These are phyloP conservation scores for Hypomontagnella submonticulosa DNA, from an alignment of 495 filamentous ascomycete species.

Conservation along the genomic window DNA sequence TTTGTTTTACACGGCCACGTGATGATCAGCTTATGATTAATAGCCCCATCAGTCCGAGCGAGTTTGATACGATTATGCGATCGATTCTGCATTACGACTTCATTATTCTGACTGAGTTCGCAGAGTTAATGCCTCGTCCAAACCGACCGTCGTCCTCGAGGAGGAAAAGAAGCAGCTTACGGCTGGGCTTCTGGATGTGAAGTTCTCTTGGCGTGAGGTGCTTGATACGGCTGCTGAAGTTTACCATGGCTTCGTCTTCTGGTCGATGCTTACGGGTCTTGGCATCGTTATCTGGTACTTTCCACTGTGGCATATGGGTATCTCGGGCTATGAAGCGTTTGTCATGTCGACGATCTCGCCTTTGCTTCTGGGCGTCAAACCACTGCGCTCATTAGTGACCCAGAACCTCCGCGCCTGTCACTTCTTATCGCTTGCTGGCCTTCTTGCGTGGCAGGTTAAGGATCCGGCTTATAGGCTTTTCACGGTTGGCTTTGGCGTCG, in stretches of 20 bases:
- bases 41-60: conserved; percentile 40
- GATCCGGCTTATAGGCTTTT: conserved; percentile 83
- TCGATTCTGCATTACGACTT: neutral
- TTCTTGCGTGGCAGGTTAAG: conserved; percentile 81
- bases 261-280: conserved; percentile 91
- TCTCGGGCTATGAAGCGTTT: conserved; percentile 93
- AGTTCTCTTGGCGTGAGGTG: conserved; percentile 78
- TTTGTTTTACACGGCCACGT: conserved; percentile 1
- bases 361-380: conserved; percentile 76
- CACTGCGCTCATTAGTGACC: conserved; percentile 72
- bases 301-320: conserved; percentile 99
- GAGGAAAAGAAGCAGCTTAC: conserved; percentile 87
- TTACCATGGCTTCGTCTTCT: conserved; percentile 96
- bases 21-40: conserved; percentile 5
- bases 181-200: conserved; percentile 73
- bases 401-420: conserved; percentile 76
- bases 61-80: conserved; percentile 43
- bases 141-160: conserved; percentile 81
- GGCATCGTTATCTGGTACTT: conserved; percentile 96
- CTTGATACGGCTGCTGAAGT: conserved; percentile 88
- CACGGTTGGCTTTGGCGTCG: conserved; percentile 79
- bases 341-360: conserved; percentile 88
- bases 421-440: conserved; percentile 77
- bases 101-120: conserved; percentile 57
- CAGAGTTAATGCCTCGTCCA: conserved; percentile 66